phyloP scores from a whole-genome alignment of 306 rosid genomes.

The Alnus glutinosa region DNA sequence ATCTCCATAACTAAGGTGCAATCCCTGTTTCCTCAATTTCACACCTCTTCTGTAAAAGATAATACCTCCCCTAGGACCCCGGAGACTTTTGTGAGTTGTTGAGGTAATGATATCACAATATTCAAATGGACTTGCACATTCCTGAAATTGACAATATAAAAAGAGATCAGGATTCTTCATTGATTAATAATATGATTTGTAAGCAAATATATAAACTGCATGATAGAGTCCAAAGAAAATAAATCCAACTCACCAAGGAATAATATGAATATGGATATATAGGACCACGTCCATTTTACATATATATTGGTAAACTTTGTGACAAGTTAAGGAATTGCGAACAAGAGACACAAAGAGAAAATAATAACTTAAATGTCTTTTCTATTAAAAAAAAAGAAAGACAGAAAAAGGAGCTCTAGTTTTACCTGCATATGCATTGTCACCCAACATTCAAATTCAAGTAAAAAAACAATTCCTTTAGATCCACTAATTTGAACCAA shows the following conservation, averaged over 20 bases:
- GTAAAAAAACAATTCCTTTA: no score
- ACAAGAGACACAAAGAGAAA: no score
- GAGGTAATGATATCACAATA: conserved; percentile 80
- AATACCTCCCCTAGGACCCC: conserved; percentile 90
- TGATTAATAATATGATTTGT: not conserved
- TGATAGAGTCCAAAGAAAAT: not conserved
- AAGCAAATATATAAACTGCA: not conserved
- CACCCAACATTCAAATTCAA: no score
- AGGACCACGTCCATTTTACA: no score
- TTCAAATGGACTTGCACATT: conserved; percentile 71
- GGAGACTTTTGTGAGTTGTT: conserved; percentile 88
- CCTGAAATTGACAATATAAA: conserved; percentile 41
- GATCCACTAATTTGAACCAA: not conserved
- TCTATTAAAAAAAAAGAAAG: no score
- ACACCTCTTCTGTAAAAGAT: conserved; percentile 70
- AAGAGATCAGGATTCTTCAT: not conserved
- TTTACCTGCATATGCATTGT: no score
- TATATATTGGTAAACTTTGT: no score
- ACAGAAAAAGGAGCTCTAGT: no score
- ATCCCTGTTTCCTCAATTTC: conserved; percentile 59
- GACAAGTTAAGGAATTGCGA: no score
- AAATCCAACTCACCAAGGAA: not conserved
- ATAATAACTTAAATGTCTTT: no score
- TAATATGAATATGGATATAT: no score
- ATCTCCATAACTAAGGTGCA: conserved; percentile 46